Percentiles rank a stretch among this genome's conserved stretches.
phyloP scores from a whole-genome alignment of 2,329 filamentous ascomycete genomes.

The Pseudocercospora fuligena region DNA sequence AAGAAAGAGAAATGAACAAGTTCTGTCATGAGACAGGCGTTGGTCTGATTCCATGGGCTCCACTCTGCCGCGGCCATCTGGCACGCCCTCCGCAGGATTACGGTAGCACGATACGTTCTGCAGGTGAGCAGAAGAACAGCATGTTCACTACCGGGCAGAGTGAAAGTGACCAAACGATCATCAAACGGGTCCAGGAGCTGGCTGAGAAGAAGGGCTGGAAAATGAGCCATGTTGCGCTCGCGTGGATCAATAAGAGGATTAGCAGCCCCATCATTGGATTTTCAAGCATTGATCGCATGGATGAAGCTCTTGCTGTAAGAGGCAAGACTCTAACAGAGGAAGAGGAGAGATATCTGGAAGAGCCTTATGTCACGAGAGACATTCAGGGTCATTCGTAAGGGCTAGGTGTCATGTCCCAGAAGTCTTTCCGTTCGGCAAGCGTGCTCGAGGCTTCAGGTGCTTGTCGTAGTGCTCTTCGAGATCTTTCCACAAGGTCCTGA shows the following conservation, averaged over 20 bases:
- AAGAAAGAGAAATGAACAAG: slow-evolving; percentile 62
- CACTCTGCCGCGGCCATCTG: slow-evolving; percentile 35
- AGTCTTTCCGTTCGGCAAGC: no score
- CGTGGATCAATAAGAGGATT: slow-evolving; percentile 39
- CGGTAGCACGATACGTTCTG: slow-evolving; percentile 20
- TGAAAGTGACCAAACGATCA: slow-evolving; percentile 45
- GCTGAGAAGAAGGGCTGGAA: slow-evolving; percentile 46
- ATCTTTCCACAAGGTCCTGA: neutral
- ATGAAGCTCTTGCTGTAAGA: slow-evolving; percentile 53
- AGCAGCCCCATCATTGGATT: slow-evolving; percentile 59
- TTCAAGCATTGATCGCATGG: slow-evolving; percentile 53
- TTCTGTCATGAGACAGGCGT: slow-evolving; percentile 56
- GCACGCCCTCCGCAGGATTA: slow-evolving; percentile 22
- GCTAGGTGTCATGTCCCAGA: no score
- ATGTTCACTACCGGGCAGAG: slow-evolving; percentile 29
- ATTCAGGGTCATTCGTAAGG: slow-evolving; percentile 21
- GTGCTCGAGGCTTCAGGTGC: neutral
- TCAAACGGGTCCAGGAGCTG: slow-evolving; percentile 48
- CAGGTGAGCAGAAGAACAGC: slow-evolving; percentile 21
- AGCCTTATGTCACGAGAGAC: slow-evolving; percentile 49
- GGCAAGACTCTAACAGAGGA: slow-evolving; percentile 54
- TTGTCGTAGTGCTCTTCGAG: neutral
- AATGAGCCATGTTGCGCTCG: slow-evolving; percentile 35
- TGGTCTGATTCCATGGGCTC: slow-evolving; percentile 51
- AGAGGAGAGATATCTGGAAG: slow-evolving; percentile 57